A percentile compares a stretch with the other conserved stretches of the same genome.
Evolutionary conservation across 148 eudicot species (phyloP).

Genomic region (Camellia japonica): DNA sequence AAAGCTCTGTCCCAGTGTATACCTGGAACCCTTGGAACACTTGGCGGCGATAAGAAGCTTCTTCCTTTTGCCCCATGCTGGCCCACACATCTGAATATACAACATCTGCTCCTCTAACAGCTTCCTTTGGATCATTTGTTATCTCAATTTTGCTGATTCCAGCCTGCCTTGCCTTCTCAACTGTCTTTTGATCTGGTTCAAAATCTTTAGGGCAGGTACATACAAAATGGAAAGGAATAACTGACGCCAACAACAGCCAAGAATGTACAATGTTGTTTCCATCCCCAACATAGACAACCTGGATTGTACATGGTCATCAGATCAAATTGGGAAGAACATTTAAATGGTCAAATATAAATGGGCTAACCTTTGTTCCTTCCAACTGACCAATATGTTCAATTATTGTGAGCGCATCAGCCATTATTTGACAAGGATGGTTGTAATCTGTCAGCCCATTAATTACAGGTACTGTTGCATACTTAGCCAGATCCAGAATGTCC

Average conservation of each 20-base stretch:
- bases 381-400: conserved; percentile 83
- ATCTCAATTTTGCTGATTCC: conserved; percentile 91
- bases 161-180: conserved; percentile 65
- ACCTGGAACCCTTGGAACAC: conserved; percentile 95
- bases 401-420: conserved; percentile 98
- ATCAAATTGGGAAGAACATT: background rate
- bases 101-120: conserved; percentile 93
- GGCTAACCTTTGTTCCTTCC: conserved; percentile 89
- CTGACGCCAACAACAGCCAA: conserved; percentile 78
- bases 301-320: conserved; percentile 10
- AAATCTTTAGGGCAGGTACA: conserved; percentile 96
- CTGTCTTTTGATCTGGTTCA: conserved; percentile 80
- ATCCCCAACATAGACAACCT: conserved; percentile 99
- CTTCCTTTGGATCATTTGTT: conserved; percentile 81
- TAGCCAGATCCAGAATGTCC: conserved; percentile 89
- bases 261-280: conserved; percentile 95
- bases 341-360: background rate
- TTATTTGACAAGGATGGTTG: conserved; percentile 96
- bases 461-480: conserved; percentile 74
- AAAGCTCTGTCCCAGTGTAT: conserved; percentile 1
- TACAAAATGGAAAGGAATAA: conserved; percentile 89
- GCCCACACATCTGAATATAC: conserved; percentile 99
- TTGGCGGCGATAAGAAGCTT: conserved; percentile 81
- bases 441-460: conserved; percentile 92
- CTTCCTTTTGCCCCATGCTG: conserved; percentile 98